Evolutionary conservation across 1,284 basidiomycete genomes (phyloP).

Genomic region (Taiwanofungus camphoratus): DNA sequence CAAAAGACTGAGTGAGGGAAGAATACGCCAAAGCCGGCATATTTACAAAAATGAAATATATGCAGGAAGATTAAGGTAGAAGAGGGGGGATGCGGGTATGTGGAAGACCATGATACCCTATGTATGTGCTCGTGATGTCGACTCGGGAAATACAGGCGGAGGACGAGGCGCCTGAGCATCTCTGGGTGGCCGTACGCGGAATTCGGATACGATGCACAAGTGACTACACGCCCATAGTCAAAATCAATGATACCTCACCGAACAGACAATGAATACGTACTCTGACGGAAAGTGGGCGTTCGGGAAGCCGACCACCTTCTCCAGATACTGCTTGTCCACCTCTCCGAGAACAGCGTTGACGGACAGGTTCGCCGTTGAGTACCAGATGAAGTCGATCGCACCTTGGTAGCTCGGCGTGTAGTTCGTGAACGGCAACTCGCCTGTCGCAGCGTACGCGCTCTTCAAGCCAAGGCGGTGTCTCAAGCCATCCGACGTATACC

Average conservation of each 20-base stretch:
- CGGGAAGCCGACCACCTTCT: constrained; percentile 94
- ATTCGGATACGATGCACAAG: constrained; percentile 60
- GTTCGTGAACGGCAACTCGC: constrained; percentile 84
- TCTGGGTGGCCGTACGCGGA: constrained; percentile 68
- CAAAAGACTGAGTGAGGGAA: constrained; percentile 8
- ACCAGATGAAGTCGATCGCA: constrained; percentile 94
- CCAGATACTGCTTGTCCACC: constrained; percentile 82
- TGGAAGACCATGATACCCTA: constrained; percentile 18
- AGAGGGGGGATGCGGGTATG: constrained; percentile 17
- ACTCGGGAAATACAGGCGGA: constrained; percentile 32
- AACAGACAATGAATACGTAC: constrained; percentile 46
- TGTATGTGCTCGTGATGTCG: constrained; percentile 25
- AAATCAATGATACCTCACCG: constrained; percentile 14
- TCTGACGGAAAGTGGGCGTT: constrained; percentile 95
- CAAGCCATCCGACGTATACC: constrained; percentile 88
- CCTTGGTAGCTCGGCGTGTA: constrained; percentile 83
- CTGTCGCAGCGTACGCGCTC: constrained; percentile 71
- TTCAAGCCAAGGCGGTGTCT: constrained; percentile 78
- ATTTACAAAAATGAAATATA: constrained; percentile 25
- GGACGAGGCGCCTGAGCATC: constrained; percentile 34
- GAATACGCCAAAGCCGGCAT: constrained; percentile 9
- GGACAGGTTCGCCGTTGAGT: constrained; percentile 72
- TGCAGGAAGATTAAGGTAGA: constrained; percentile 13
- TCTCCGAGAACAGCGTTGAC: constrained; percentile 86
- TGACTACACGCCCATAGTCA: constrained; percentile 40